Percentiles rank a stretch among this genome's conserved stretches.
Evolutionary conservation across 257 asterid genomes (phyloP).

Genomic region (Hygrophila difformis): DNA sequence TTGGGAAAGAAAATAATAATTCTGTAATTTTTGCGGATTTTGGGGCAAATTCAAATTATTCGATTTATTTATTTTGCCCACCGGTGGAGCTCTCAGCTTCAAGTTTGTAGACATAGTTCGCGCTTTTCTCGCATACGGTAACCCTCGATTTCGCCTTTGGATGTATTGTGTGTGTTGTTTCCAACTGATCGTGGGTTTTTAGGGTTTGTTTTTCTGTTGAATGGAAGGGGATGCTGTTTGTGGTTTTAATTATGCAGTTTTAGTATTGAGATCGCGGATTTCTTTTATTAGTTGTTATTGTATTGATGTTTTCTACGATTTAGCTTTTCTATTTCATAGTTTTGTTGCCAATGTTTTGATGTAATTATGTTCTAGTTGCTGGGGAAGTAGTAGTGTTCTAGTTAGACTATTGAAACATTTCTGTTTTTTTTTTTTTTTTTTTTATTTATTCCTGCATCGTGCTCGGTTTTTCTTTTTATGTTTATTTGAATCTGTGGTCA

Average conservation of each 20-base stretch:
- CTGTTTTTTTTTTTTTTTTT: neutral
- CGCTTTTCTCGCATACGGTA: constrained; percentile 24
- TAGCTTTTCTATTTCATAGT: neutral
- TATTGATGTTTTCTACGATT: constrained; percentile 12
- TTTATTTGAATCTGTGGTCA: too few relatives aligned
- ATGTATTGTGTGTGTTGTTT: neutral
- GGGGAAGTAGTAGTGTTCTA: constrained; percentile 1
- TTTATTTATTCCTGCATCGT: constrained; percentile 1
- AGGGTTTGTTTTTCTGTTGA: constrained; percentile 21
- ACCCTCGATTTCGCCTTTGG: constrained; percentile 15
- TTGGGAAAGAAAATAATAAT: too few relatives aligned
- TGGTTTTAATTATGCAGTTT: constrained; percentile 1
- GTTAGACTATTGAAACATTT: constrained; percentile 1
- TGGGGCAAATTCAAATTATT: constrained; percentile 21
- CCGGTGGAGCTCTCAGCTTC: constrained; percentile 30
- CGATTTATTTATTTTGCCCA: neutral
- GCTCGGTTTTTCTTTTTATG: too few relatives aligned
- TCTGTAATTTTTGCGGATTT: constrained; percentile 12
- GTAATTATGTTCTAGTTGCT: constrained; percentile 10
- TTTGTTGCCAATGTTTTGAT: constrained; percentile 1
- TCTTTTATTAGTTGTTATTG: neutral
- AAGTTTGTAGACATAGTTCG: constrained; percentile 7
- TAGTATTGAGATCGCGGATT: constrained; percentile 9
- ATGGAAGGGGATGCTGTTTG: constrained; percentile 14
- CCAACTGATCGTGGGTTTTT: constrained; percentile 20